A percentile compares a stretch with the other conserved stretches of the same genome.
phyloP scores from a whole-genome alignment of 257 asterid genomes.

The Lithospermum erythrorhizon region DNA sequence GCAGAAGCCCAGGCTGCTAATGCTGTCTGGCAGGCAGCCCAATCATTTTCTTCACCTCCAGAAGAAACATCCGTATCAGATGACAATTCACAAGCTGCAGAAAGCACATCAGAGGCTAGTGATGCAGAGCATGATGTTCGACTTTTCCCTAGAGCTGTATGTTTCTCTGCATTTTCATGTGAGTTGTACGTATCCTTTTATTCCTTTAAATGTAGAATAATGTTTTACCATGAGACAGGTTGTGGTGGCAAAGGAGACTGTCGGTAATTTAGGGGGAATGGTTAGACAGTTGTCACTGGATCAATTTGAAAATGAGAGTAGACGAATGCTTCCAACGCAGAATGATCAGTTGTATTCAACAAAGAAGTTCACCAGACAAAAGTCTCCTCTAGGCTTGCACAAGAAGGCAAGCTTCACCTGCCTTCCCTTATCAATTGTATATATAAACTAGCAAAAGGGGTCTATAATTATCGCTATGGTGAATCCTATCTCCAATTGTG shows the following conservation, averaged over 20 bases:
- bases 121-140: slow-evolving; percentile 80
- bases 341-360: slow-evolving; percentile 76
- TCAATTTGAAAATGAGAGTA: slow-evolving; percentile 96
- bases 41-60: slow-evolving; percentile 57
- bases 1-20: slow-evolving; percentile 97
- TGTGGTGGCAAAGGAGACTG: slow-evolving; percentile 91
- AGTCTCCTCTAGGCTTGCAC: slow-evolving; percentile 94
- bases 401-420: slow-evolving; percentile 60
- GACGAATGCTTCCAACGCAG: slow-evolving; percentile 75
- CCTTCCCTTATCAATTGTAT: slow-evolving; percentile 5
- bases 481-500: slow-evolving; percentile 7
- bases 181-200: neutral
- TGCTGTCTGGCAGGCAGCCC: slow-evolving; percentile 93
- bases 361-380: slow-evolving; percentile 70
- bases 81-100: slow-evolving; percentile 64
- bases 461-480: slow-evolving; percentile 1
- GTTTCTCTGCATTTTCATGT: slow-evolving; percentile 11
- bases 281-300: slow-evolving; percentile 92
- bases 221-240: slow-evolving; percentile 47
- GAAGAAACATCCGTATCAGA: slow-evolving; percentile 68
- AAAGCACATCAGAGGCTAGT: slow-evolving; percentile 65
- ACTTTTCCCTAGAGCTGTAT: slow-evolving; percentile 95
- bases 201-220: slow-evolving; percentile 6
- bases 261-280: slow-evolving; percentile 97
- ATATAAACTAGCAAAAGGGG: neutral